Evolutionary conservation across 345 rosid genomes (phyloP), one percentile per base, ranked within the genome.

Genomic region (Eucalyptus erythrocorys): DNA sequence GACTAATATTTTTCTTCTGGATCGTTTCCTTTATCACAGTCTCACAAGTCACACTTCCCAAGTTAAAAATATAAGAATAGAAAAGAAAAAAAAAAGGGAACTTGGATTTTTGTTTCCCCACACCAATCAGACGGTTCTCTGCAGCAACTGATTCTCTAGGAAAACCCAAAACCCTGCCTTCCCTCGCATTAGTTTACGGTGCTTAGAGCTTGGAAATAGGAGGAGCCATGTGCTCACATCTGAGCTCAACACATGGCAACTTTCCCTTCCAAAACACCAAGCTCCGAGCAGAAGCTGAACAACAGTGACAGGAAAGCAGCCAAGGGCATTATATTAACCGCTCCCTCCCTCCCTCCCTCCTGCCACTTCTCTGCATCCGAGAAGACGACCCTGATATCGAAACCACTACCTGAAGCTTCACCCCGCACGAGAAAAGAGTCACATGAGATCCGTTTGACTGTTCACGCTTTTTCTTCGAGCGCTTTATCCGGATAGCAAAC

Each of bases 181-280:
- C 81, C 89, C 88, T 88, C 87, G 71, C 80, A 85, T 87, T 76
- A 84, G 53, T 90, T 91, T 91, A 90, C 92, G 85, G 90, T 89
- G 86, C n/a, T 55, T 22, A 87, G 90, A 88, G 92, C 96, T 91
- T 93, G 94, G 94, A 89, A 90, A 91, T 90, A 53, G 81, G 95
- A 91, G 93, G 88, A 92, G 92, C 91, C 96, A 93, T 94, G 96
- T 94, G 96, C 94, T 86, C 26, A 89, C 90, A 89, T 90, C 94
- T 91, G 94, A 89, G 92, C 91, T 93, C 94, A 91, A 91, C 94
- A 94, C 94, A 91, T 93, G 95, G 94, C 84, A 37, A 21, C 61
- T 42, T 40, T 13, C 43, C 47, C 84, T 76, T 6, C 84, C 84
- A 40, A 40, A 76, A 40, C 84, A 76, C 47, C 84, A 76, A 11